phyloP scores from a whole-genome alignment of 2,329 filamentous ascomycete species.

The Fusarium brachygibbosum region DNA sequence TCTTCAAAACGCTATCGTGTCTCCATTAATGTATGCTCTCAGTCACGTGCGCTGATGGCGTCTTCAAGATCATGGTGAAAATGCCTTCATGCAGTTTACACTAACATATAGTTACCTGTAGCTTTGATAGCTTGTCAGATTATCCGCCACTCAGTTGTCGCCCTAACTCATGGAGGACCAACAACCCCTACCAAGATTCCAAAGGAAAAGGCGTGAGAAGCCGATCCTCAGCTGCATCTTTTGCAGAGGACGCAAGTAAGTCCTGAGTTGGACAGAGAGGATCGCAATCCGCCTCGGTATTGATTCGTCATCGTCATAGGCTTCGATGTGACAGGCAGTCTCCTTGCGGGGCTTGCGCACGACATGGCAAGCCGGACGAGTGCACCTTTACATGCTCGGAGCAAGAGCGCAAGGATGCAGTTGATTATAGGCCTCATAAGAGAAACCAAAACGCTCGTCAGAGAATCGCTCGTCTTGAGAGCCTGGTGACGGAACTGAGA shows the following conservation, averaged over 20 bases:
- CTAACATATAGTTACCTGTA: too few relatives aligned
- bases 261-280: not conserved
- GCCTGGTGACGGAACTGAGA: conserved; percentile 31
- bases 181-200: not conserved
- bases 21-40: not conserved
- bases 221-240: conserved; percentile 17
- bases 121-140: conserved; percentile 2
- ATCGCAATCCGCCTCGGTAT: not conserved
- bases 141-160: not conserved
- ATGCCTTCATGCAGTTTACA: conserved; percentile 4
- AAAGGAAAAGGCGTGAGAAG: conserved; percentile 5
- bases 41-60: conserved; percentile 7
- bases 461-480: conserved; percentile 36
- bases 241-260: conserved; percentile 11
- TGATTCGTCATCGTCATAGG: conserved; percentile 2
- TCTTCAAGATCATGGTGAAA: not conserved
- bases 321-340: conserved; percentile 31
- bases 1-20: not conserved
- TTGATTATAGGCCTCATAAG: conserved; percentile 31
- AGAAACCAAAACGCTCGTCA: conserved; percentile 32
- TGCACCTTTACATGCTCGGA: conserved; percentile 19
- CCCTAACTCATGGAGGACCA: conserved; percentile 2
- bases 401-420: conserved; percentile 31
- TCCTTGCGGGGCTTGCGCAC: conserved; percentile 19
- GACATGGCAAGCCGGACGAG: conserved; percentile 2